phyloP scores from a whole-genome alignment of 1,139 yeast species.

The Nadsonia starkeyi-henricii region DNA sequence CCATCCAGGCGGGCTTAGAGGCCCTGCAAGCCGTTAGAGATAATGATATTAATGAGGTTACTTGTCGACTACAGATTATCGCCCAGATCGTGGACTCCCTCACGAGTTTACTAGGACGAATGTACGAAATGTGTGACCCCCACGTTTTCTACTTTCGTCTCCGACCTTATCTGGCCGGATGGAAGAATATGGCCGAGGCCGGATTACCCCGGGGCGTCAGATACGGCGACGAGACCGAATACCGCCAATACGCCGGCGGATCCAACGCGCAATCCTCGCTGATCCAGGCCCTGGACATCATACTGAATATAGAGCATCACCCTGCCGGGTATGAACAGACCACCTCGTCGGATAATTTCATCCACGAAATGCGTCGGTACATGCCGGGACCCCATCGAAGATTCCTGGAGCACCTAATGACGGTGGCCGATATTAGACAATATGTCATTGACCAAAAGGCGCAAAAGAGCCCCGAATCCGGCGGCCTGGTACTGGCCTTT shows the following conservation, averaged over 20 bases:
- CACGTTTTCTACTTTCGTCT: slow-evolving; percentile 76
- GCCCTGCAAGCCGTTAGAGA: slow-evolving; percentile 45
- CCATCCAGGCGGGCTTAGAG: slow-evolving; percentile 43
- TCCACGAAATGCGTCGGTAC: slow-evolving; percentile 71
- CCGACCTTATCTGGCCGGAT: slow-evolving; percentile 85
- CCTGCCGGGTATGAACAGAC: slow-evolving; percentile 46
- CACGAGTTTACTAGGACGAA: slow-evolving; percentile 61
- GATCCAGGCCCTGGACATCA: slow-evolving; percentile 71
- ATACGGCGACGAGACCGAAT: slow-evolving; percentile 52
- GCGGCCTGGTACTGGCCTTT: slow-evolving; percentile 58
- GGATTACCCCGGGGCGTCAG: slow-evolving; percentile 70
- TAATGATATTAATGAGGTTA: slow-evolving; percentile 29
- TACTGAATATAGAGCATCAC: slow-evolving; percentile 61
- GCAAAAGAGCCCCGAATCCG: slow-evolving; percentile 13
- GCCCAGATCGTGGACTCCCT: slow-evolving; percentile 67
- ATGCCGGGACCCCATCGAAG: slow-evolving; percentile 82
- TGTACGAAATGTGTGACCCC: slow-evolving; percentile 95
- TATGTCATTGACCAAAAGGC: slow-evolving; percentile 38
- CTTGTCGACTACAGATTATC: slow-evolving; percentile 38
- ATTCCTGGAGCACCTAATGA: slow-evolving; percentile 47
- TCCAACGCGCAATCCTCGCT: slow-evolving; percentile 88
- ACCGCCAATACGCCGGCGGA: slow-evolving; percentile 68
- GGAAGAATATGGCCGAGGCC: slow-evolving; percentile 83
- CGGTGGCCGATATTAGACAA: slow-evolving; percentile 46
- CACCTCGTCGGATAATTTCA: slow-evolving; percentile 38